These are phyloP conservation scores for Erythrophleum fordii DNA, from an alignment of 306 rosid species.

Conservation along the genomic window DNA sequence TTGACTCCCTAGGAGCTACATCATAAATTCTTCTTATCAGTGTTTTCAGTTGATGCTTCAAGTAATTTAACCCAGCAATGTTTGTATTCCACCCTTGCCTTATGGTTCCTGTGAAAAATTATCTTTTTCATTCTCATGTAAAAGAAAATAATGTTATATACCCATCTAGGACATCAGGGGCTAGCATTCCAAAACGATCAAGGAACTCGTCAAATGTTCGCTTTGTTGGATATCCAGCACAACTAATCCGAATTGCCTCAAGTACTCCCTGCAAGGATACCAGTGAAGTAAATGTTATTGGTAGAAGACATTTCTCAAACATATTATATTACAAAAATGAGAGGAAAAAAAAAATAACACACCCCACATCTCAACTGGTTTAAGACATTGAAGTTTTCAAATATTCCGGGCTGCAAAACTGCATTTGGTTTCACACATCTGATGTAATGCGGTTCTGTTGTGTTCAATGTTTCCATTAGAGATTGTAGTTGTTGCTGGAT, in stretches of 20 bases:
- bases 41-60: slow-evolving; percentile 30
- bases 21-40: background rate
- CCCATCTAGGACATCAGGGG: slow-evolving; percentile 87
- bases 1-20: slow-evolving; percentile 24
- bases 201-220: slow-evolving; percentile 87
- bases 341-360: slow-evolving; percentile 39
- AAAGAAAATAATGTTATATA: slow-evolving; percentile 40
- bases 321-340: slow-evolving; percentile 4
- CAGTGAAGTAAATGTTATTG: slow-evolving; percentile 13
- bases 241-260: slow-evolving; percentile 87
- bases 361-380: slow-evolving; percentile 92
- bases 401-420: slow-evolving; percentile 87
- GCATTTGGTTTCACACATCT: slow-evolving; percentile 93
- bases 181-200: slow-evolving; percentile 90
- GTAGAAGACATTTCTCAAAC: slow-evolving; percentile 2
- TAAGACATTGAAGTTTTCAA: slow-evolving; percentile 80
- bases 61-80: slow-evolving; percentile 19
- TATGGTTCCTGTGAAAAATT: slow-evolving; percentile 15
- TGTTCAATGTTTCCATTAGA: slow-evolving; percentile 82
- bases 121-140: slow-evolving; percentile 19
- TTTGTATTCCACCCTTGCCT: slow-evolving; percentile 27
- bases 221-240: slow-evolving; percentile 93
- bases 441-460: slow-evolving; percentile 91
- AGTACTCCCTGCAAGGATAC: slow-evolving; percentile 77
- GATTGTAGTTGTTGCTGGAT: slow-evolving; percentile 88